Base-by-base conservation (phyloP, 179 eudicot species). In the Amaranthus tricolor region DNA sequence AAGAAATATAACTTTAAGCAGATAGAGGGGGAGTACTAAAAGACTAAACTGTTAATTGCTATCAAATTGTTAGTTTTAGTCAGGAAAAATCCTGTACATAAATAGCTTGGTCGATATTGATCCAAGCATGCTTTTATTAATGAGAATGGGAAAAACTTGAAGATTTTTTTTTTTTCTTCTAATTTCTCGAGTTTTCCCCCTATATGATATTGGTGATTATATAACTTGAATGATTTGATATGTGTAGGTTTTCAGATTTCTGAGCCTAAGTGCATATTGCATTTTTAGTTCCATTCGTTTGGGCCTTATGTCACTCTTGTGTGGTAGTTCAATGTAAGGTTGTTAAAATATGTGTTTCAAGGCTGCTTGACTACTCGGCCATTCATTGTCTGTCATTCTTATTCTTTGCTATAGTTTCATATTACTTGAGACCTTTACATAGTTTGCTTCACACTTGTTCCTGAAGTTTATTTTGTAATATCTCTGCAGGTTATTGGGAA, bases 401-500 rank as follows among this genome's bases (percentile, higher is more conserved):
- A n/a, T n/a, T 49, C 4, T 12, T 5, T 20, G 67, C 24, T 51
- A 62, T 13, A 50, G 5, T 70, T 13, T 40, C 40, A 53, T 10
- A 21, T 62, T 19, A 24, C 40, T 31, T 31, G 2, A 31, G 40
- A 31, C 6, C 16, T 24, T 20, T 52, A 54, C 8, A 7, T 11
- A 10, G 6, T 17, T 72, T 51, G 6, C 45, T 57, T 5, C 17
- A 0, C 1, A 9, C 52, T 51, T 44, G 48, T 68, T 51, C 65
- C 57, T 77, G 75, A 80, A 43, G 68, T 76, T 19, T 72, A 20
- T 69, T 52, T 43, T 57, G 1, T 66, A 58, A 50, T 48, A 74
- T 47, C 54, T 24, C 43, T 84, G 68, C 95, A 94, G 97, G 94
- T 94, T 70, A 94, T 94, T 74, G 98, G 98, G 71, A 86, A 89